Conservation (phyloP, 2,329 filamentous ascomycete species). For the Plenodomus tracheiphilus region DNA sequence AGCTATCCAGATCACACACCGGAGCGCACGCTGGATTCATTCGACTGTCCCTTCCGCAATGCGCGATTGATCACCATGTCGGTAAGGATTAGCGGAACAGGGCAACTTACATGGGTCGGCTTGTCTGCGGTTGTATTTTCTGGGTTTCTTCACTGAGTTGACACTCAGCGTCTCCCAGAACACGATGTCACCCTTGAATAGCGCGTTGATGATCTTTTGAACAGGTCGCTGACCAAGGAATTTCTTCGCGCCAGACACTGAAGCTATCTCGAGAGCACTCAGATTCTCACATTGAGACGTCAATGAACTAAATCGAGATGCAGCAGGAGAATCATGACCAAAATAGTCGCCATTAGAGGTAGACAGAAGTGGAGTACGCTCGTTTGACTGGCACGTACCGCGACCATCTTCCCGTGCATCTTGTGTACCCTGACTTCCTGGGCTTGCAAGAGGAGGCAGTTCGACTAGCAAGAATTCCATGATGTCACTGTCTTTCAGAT, state of each 20-base stretch:
- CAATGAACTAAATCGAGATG: conserved; percentile 60
- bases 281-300: conserved; percentile 75
- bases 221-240: conserved; percentile 80
- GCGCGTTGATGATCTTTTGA: conserved; percentile 79
- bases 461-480: conserved; percentile 76
- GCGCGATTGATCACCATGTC: background rate
- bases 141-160: conserved; percentile 72
- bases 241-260: conserved; percentile 78
- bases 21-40: too few relatives aligned
- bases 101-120: conserved; percentile 28
- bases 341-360: conserved; percentile 28
- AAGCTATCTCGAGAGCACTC: conserved; percentile 85
- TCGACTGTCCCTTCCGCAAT: conserved; percentile 34
- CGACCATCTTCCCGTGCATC: conserved; percentile 15
- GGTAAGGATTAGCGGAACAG: background rate
- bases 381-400: conserved; percentile 11
- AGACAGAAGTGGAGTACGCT: conserved; percentile 33
- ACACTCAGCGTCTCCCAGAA: conserved; percentile 83
- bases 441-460: conserved; percentile 53
- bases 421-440: conserved; percentile 13
- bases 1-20: too few relatives aligned
- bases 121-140: conserved; percentile 67
- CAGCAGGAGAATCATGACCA: conserved; percentile 26
- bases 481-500: conserved; percentile 71
- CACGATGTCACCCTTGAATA: conserved; percentile 81